Evolutionary conservation across 352 stramenopile genomes (phyloP).

Genomic region (Phytopythium mirpurense): DNA sequence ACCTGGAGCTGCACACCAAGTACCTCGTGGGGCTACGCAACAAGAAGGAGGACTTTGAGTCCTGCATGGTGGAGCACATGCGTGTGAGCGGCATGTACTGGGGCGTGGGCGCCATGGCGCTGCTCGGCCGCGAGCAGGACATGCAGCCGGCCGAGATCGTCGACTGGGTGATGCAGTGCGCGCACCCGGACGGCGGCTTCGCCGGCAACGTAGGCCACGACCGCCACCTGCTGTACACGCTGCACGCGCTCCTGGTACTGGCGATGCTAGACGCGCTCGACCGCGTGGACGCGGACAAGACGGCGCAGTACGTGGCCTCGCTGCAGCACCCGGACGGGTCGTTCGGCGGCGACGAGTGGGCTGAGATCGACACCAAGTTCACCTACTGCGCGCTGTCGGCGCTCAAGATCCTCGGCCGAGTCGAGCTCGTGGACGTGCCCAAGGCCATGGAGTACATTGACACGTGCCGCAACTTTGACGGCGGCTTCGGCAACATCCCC

Average conservation of each 20-base stretch:
- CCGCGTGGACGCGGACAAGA: slow-evolving; percentile 73
- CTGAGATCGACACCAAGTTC: slow-evolving; percentile 99
- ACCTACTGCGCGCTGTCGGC: slow-evolving; percentile 97
- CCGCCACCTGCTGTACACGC: slow-evolving; percentile 96
- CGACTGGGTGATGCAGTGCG: slow-evolving; percentile 94
- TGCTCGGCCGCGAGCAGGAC: slow-evolving; percentile 88
- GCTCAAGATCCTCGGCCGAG: slow-evolving; percentile 89
- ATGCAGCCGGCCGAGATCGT: slow-evolving; percentile 86
- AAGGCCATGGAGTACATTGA: slow-evolving; percentile 92
- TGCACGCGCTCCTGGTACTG: slow-evolving; percentile 96
- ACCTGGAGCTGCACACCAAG: slow-evolving; percentile 64
- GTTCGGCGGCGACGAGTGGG: slow-evolving; percentile 96
- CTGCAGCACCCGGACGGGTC: slow-evolving; percentile 96
- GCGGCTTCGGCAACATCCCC: slow-evolving; percentile 87
- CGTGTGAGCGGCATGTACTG: slow-evolving; percentile 98
- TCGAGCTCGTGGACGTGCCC: slow-evolving; percentile 86
- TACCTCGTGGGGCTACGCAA: slow-evolving; percentile 79
- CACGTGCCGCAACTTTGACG: slow-evolving; percentile 97
- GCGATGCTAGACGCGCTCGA: slow-evolving; percentile 90
- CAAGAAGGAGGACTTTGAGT: slow-evolving; percentile 89
- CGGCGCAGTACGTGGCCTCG: slow-evolving; percentile 75
- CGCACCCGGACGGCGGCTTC: slow-evolving; percentile 91
- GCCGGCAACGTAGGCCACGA: slow-evolving; percentile 96
- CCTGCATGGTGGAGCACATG: slow-evolving; percentile 96
- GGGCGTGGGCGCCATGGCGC: slow-evolving; percentile 93